Conservation (phyloP, 352 stramenopile species). For the Globisporangium ultimum region DNA sequence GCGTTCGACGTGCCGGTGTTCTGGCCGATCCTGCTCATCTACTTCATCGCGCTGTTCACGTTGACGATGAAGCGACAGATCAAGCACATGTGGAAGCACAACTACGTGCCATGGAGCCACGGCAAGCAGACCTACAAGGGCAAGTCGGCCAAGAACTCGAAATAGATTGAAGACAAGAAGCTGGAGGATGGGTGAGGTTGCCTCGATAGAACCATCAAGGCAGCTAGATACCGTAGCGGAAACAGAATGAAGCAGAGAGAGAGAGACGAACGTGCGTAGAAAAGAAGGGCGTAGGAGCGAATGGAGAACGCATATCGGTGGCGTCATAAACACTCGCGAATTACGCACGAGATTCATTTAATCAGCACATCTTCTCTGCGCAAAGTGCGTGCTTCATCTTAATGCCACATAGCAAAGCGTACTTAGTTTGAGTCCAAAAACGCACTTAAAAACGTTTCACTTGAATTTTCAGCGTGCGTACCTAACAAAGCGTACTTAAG, state of each 20-base stretch:
- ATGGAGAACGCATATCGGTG: too few species aligned
- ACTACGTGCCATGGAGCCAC: slow-evolving; percentile 97
- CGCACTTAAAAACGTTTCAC: too few species aligned
- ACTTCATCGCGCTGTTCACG: slow-evolving; percentile 98
- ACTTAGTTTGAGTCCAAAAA: too few species aligned
- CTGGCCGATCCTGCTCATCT: slow-evolving; percentile 99
- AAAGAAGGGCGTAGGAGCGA: neutral
- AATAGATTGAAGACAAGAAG: slow-evolving; percentile 40
- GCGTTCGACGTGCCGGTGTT: slow-evolving; percentile 99
- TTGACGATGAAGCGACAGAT: slow-evolving; percentile 99
- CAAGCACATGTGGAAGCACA: slow-evolving; percentile 99
- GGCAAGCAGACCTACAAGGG: slow-evolving; percentile 96
- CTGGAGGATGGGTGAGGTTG: neutral
- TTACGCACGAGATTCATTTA: too few species aligned
- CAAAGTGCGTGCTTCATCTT: too few species aligned
- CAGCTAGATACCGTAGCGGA: neutral
- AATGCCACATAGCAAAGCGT: too few species aligned
- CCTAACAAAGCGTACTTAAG: too few species aligned
- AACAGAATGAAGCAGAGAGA: neutral
- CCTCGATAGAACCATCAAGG: neutral
- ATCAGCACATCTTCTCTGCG: too few species aligned
- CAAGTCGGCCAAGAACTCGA: slow-evolving; percentile 61
- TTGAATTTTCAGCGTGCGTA: too few species aligned
- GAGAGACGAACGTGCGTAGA: neutral
- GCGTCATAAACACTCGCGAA: too few species aligned